Conservation (phyloP, 2,329 filamentous ascomycete genomes). For the Neofusicoccum ribis region DNA sequence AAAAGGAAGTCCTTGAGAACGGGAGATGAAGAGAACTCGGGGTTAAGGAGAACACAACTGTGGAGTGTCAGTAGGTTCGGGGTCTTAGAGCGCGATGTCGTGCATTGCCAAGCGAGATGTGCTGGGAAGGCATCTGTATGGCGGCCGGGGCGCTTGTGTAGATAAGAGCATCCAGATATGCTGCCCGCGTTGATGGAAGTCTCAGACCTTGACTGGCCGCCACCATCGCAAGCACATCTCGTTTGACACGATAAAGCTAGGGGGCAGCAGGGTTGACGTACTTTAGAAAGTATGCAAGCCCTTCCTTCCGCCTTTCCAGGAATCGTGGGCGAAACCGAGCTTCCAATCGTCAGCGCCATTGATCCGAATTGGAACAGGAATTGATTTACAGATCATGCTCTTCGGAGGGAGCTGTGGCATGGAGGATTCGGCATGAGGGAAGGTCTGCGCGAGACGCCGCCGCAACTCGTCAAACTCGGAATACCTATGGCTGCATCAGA, state of each 20-base stretch:
- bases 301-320: slow-evolving; percentile 77
- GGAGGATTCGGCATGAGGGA: slow-evolving; percentile 80
- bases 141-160: slow-evolving; percentile 4
- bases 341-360: slow-evolving; percentile 27
- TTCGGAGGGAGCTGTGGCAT: slow-evolving; percentile 90
- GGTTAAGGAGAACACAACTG: slow-evolving; percentile 88
- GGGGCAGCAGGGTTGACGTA: slow-evolving; percentile 48
- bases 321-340: slow-evolving; percentile 76
- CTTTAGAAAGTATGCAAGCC: slow-evolving; percentile 92
- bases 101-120: slow-evolving; percentile 18
- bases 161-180: neutral
- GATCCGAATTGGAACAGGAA: neutral
- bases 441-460: slow-evolving; percentile 70
- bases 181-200: neutral
- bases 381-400: slow-evolving; percentile 73
- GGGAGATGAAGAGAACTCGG: slow-evolving; percentile 89
- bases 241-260: neutral
- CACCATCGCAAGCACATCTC: neutral
- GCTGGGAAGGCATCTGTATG: neutral
- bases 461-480: slow-evolving; percentile 91
- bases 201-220: neutral
- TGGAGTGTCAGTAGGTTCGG: slow-evolving; percentile 29
- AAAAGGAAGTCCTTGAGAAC: slow-evolving; percentile 91
- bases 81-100: slow-evolving; percentile 19
- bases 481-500: slow-evolving; percentile 57